These are phyloP conservation scores for Symmetrospora coprosmae DNA, from an alignment of 768 basidiomycete species.

Conservation along the genomic window DNA sequence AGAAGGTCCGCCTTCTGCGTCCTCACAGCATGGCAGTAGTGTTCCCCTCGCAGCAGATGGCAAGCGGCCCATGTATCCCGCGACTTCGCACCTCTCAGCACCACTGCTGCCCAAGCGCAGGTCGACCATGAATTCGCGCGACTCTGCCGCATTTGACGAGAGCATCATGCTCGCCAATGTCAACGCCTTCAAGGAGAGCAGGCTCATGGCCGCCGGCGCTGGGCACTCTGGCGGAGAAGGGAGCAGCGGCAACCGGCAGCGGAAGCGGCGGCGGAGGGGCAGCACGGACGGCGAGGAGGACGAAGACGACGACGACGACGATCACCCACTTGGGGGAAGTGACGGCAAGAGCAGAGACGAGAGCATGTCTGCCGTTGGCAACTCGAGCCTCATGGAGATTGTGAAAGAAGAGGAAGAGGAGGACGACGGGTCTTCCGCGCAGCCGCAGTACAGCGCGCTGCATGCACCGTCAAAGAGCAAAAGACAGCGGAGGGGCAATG, in stretches of 20 bases:
- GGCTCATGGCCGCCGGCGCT: slow-evolving; percentile 6
- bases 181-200: slow-evolving; percentile 18
- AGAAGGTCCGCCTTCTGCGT: no score
- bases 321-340: background rate
- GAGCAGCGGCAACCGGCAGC: slow-evolving; percentile 41
- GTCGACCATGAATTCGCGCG: slow-evolving; percentile 95
- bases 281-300: slow-evolving; percentile 4
- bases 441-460: background rate
- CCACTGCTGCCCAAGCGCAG: slow-evolving; percentile 52
- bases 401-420: slow-evolving; percentile 20
- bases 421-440: background rate
- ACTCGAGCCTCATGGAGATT: background rate
- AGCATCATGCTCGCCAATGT: slow-evolving; percentile 39
- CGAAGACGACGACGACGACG: background rate
- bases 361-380: background rate
- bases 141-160: slow-evolving; percentile 75
- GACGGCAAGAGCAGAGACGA: background rate
- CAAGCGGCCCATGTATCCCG: slow-evolving; percentile 17
- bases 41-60: slow-evolving; percentile 3
- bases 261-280: slow-evolving; percentile 9
- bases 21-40: background rate
- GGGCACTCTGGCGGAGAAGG: slow-evolving; percentile 15
- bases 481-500: no score
- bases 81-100: slow-evolving; percentile 37
- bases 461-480: background rate